phyloP scores from a whole-genome alignment of 208 protist genomes.

The Leptomonas pyrrhocoris region DNA sequence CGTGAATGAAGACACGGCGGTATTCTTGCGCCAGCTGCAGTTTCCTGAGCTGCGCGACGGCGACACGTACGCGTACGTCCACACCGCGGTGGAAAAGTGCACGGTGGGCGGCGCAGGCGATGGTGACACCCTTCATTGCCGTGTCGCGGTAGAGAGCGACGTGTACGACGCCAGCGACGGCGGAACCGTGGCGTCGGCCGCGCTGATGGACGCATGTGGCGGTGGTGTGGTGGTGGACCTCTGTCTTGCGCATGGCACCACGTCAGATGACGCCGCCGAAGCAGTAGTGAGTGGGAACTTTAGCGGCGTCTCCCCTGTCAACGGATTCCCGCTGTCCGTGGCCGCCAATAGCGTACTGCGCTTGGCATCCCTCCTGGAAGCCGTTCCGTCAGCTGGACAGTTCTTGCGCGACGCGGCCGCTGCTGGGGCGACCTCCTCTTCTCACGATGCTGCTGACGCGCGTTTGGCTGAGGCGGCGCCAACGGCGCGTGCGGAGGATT shows the following conservation, averaged over 20 bases:
- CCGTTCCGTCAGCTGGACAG: not conserved
- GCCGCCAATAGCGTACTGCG: slow-evolving; percentile 13
- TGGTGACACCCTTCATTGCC: slow-evolving; percentile 20
- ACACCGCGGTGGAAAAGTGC: slow-evolving; percentile 7
- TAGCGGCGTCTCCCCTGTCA: not conserved
- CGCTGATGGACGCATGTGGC: slow-evolving; percentile 36
- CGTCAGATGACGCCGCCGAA: not conserved
- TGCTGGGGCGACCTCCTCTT: no score
- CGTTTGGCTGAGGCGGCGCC: not conserved
- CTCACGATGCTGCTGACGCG: no score
- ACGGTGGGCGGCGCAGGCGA: slow-evolving; percentile 1
- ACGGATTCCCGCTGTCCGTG: slow-evolving; percentile 15
- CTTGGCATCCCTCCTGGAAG: not conserved
- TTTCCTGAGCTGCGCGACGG: slow-evolving; percentile 11
- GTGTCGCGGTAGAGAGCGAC: slow-evolving; percentile 13
- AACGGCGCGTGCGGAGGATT: not conserved
- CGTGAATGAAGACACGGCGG: not conserved
- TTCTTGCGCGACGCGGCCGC: not conserved
- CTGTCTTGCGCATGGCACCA: not conserved
- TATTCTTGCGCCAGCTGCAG: slow-evolving; percentile 17
- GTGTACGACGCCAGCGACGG: slow-evolving; percentile 9
- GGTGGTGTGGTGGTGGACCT: slow-evolving; percentile 38
- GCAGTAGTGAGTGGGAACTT: not conserved
- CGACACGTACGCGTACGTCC: slow-evolving; percentile 15
- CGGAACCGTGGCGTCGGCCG: not conserved